phyloP scores from a whole-genome alignment of 2,329 filamentous ascomycete species.

The Penicillium aurantiogriseum region DNA sequence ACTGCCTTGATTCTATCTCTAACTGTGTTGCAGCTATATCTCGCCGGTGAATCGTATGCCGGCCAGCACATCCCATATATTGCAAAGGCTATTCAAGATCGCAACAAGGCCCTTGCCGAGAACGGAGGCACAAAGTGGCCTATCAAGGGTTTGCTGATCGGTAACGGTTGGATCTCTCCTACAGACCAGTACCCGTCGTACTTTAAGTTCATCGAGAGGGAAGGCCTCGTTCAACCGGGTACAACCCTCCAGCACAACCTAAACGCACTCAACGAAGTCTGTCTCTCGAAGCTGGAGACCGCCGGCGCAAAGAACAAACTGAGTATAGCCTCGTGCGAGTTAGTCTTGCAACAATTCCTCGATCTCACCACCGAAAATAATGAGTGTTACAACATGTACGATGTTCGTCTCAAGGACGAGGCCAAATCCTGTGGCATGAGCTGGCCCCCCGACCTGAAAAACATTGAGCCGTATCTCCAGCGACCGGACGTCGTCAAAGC shows the following conservation, averaged over 20 bases:
- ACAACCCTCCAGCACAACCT: conserved; percentile 60
- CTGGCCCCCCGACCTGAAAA: conserved; percentile 84
- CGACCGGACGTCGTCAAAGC: conserved; percentile 74
- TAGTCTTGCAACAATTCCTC: conserved; percentile 71
- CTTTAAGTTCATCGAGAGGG: conserved; percentile 74
- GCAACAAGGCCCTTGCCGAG: conserved; percentile 64
- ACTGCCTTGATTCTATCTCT: neutral
- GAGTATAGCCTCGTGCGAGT: conserved; percentile 70
- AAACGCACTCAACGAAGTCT: conserved; percentile 67
- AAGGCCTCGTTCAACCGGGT: conserved; percentile 69
- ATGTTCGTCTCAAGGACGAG: conserved; percentile 78
- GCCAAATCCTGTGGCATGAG: conserved; percentile 86
- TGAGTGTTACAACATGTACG: conserved; percentile 93
- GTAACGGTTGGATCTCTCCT: conserved; percentile 96
- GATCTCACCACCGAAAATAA: conserved; percentile 59
- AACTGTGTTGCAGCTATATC: conserved; percentile 66
- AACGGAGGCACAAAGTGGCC: conserved; percentile 62
- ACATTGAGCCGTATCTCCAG: conserved; percentile 80
- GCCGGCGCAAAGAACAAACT: conserved; percentile 61
- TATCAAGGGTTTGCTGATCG: conserved; percentile 81
- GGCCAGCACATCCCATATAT: conserved; percentile 98
- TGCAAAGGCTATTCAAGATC: conserved; percentile 81
- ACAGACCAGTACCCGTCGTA: conserved; percentile 87
- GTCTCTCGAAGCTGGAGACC: conserved; percentile 60
- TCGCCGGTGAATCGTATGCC: conserved; percentile 94